phyloP scores from a whole-genome alignment of 805 yeast genomes.

The Metschnikowia orientalis region DNA sequence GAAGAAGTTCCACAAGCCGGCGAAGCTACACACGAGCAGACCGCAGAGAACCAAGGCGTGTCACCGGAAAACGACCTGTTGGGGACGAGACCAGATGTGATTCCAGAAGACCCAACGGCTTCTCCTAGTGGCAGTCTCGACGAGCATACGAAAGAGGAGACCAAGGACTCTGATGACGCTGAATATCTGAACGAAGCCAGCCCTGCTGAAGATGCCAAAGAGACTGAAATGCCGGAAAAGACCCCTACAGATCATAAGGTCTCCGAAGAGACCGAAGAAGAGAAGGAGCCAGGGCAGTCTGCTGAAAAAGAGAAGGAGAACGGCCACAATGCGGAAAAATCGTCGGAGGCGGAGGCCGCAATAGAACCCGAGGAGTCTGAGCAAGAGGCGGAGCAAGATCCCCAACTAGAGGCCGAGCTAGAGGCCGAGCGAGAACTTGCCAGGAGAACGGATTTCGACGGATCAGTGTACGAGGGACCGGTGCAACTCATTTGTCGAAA shows the following conservation, averaged over 20 bases:
- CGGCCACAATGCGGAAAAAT: too few relatives aligned
- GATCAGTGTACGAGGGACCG: constrained; percentile 60
- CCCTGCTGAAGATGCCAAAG: not conserved
- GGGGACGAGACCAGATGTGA: too few relatives aligned
- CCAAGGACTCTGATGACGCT: not conserved
- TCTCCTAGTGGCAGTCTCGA: too few relatives aligned
- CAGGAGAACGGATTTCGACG: constrained; percentile 8
- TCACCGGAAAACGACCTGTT: too few relatives aligned
- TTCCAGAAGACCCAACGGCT: too few relatives aligned
- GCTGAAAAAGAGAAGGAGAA: constrained; percentile 7
- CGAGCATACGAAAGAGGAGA: not conserved
- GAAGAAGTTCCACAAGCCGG: too few relatives aligned
- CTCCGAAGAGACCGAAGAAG: constrained; percentile 10
- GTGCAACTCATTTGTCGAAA: constrained; percentile 55
- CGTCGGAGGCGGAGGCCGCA: constrained; percentile 1
- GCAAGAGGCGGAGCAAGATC: constrained; percentile 2
- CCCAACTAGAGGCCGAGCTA: constrained; percentile 7
- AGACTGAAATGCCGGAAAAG: not conserved
- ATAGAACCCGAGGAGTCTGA: not conserved
- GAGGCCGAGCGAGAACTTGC: not conserved
- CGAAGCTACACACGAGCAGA: too few relatives aligned
- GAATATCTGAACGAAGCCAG: not conserved
- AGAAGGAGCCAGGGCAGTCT: constrained; percentile 1
- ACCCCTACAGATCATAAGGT: constrained; percentile 3
- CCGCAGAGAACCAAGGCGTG: too few relatives aligned